These are phyloP conservation scores for Colletotrichum kahawae DNA, from an alignment of 2,329 filamentous ascomycete genomes.

Conservation along the genomic window DNA sequence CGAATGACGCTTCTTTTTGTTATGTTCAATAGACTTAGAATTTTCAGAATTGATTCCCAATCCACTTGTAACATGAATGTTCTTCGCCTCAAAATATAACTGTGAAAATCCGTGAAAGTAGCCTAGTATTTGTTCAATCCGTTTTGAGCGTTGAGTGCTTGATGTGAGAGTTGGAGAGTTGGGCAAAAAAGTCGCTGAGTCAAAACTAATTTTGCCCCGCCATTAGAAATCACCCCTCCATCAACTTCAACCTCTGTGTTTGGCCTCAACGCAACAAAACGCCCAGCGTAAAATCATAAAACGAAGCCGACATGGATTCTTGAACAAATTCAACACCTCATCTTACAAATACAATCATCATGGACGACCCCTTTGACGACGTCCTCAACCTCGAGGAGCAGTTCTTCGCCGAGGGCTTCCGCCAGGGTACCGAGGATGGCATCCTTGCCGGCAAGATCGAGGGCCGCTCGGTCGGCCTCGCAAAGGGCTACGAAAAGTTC, in stretches of 20 bases:
- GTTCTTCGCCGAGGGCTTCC: constrained; percentile 85
- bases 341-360: constrained; percentile 14
- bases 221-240: constrained; percentile 13
- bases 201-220: constrained; percentile 17
- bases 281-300: neutral
- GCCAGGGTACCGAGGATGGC: constrained; percentile 77
- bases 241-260: neutral
- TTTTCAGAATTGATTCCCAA: neutral
- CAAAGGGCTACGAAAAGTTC: constrained; percentile 95
- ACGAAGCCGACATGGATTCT: neutral
- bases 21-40: constrained; percentile 7
- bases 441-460: constrained; percentile 80
- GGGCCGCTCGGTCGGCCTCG: constrained; percentile 87
- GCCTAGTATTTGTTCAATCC: neutral
- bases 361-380: constrained; percentile 58
- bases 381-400: constrained; percentile 65
- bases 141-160: neutral
- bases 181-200: constrained; percentile 14
- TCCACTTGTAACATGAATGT: neutral
- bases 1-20: neutral
- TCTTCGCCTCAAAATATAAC: neutral
- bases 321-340: rapidly evolving
- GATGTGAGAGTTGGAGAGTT: neutral
- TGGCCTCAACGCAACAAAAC: neutral
- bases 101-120: no score